Percentiles rank a stretch among this genome's conserved stretches.
Conservation (phyloP, 1,284 basidiomycete genomes). For the Puccinia brachypodii region DNA sequence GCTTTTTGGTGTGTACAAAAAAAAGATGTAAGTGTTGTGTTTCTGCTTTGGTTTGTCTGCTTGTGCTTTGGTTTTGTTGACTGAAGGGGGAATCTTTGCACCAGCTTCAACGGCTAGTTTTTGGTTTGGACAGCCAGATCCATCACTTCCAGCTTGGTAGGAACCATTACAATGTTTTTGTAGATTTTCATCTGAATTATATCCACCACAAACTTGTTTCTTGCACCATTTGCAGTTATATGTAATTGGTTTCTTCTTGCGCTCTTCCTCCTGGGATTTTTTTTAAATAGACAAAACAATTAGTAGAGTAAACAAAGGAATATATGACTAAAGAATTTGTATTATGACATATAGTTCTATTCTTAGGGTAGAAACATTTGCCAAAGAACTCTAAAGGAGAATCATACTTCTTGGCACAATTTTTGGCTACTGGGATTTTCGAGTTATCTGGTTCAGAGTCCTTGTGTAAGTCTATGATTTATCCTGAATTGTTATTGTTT, state of each 20-base stretch:
- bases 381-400: constrained; percentile 20
- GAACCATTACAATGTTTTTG: constrained; percentile 18
- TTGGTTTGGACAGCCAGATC: constrained; percentile 17
- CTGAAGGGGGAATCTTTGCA: constrained; percentile 4
- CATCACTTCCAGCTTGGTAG: constrained; percentile 16
- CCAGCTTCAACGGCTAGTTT: neutral
- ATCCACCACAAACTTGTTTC: constrained; percentile 20
- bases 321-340: too few species aligned
- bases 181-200: constrained; percentile 13
- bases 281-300: neutral
- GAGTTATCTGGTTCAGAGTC: constrained; percentile 9
- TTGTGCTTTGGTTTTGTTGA: neutral
- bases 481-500: constrained; percentile 7
- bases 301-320: neutral
- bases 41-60: neutral
- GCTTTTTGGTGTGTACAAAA: constrained; percentile 12
- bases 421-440: neutral
- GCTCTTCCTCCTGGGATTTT: constrained; percentile 7
- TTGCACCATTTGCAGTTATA: constrained; percentile 24
- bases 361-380: neutral
- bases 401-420: neutral
- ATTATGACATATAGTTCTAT: neutral
- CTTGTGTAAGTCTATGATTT: neutral
- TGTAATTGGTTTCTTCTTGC: constrained; percentile 8
- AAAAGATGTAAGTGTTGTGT: neutral